Evolutionary conservation across 768 basidiomycete genomes (phyloP).

Genomic region (Terana coerulea): DNA sequence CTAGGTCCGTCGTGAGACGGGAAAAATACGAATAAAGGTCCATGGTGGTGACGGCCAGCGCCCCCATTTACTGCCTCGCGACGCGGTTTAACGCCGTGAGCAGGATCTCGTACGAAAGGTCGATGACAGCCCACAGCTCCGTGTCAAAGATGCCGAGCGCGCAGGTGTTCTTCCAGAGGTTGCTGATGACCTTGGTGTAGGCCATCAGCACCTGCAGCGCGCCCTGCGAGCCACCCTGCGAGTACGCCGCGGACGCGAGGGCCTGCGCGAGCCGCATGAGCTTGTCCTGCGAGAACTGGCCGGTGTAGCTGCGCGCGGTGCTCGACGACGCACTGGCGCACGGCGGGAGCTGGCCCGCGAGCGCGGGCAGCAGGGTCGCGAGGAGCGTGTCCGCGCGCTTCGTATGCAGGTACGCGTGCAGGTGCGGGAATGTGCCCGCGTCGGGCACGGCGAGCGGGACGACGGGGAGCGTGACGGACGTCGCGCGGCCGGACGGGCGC

Average conservation of each 20-base stretch:
- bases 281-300: conserved; percentile 23
- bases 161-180: conserved; percentile 49
- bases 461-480: conserved; percentile 46
- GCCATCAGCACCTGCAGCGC: conserved; percentile 31
- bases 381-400: conserved; percentile 51
- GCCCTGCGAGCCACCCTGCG: conserved; percentile 22
- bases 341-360: conserved; percentile 19
- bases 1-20: no score
- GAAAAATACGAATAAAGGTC: no score
- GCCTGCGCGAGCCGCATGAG: conserved; percentile 24
- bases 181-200: conserved; percentile 35
- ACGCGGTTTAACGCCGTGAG: conserved; percentile 35
- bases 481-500: conserved; percentile 25
- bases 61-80: conserved; percentile 13
- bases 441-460: conserved; percentile 60
- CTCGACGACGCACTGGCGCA: conserved; percentile 10
- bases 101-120: conserved; percentile 48
- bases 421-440: conserved; percentile 53
- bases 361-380: conserved; percentile 38
- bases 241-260: conserved; percentile 20
- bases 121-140: conserved; percentile 43
- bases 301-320: conserved; percentile 18
- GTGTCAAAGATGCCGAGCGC: conserved; percentile 47
- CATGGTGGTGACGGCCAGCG: conserved; percentile 11
- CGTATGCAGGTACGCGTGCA: conserved; percentile 67